Evolutionary conservation across 1,284 basidiomycete species (phyloP).

Genomic region (Neolentinus lepideus): DNA sequence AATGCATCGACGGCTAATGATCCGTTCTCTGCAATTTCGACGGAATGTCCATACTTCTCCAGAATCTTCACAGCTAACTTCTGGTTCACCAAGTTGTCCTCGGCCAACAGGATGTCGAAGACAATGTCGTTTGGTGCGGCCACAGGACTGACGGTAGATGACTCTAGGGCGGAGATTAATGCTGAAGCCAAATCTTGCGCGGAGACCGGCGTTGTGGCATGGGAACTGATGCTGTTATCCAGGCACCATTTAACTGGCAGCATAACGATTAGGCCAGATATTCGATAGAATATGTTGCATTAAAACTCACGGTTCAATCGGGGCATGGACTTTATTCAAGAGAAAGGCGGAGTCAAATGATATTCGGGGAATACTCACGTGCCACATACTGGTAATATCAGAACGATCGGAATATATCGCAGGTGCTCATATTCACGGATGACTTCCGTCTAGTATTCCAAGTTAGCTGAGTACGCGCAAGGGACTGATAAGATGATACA

Average conservation of each 20-base stretch:
- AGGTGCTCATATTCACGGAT: slow-evolving; percentile 92
- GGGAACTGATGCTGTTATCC: slow-evolving; percentile 86
- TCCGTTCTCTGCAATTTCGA: slow-evolving; percentile 98
- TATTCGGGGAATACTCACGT: not conserved
- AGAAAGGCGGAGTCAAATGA: not conserved
- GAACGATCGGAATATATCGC: slow-evolving; percentile 93
- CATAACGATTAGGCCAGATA: slow-evolving; percentile 1
- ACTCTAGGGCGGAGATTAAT: slow-evolving; percentile 91
- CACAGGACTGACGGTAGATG: slow-evolving; percentile 81
- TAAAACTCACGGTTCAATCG: slow-evolving; percentile 62
- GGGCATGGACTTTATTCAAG: slow-evolving; percentile 39
- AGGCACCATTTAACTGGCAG: slow-evolving; percentile 80
- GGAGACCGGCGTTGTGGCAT: slow-evolving; percentile 87
- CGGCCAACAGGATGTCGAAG: slow-evolving; percentile 93
- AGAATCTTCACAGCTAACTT: slow-evolving; percentile 95
- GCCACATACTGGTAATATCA: slow-evolving; percentile 67
- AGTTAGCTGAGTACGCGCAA: slow-evolving; percentile 6
- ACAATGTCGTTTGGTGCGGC: slow-evolving; percentile 77
- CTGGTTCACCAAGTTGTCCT: slow-evolving; percentile 98
- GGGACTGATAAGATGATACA: slow-evolving; percentile 24
- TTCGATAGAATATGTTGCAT: slow-evolving; percentile 17
- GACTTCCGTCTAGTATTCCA: slow-evolving; percentile 61
- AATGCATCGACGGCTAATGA: slow-evolving; percentile 86
- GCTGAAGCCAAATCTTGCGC: slow-evolving; percentile 90
- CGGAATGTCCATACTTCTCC: slow-evolving; percentile 93